Conservation (phyloP, 148 eudicot genomes). For the Fagopyrum esculentum region DNA sequence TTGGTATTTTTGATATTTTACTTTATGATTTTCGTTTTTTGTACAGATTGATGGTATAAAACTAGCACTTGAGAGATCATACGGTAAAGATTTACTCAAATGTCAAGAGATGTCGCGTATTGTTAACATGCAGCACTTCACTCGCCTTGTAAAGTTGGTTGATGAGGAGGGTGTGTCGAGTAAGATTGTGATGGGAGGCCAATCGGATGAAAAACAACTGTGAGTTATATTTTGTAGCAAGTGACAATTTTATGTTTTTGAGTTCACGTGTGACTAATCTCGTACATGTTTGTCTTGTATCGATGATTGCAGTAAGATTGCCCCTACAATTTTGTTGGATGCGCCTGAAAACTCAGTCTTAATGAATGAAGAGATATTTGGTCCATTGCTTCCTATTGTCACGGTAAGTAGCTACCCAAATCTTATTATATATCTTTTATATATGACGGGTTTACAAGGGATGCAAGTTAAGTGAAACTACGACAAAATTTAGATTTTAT, state of each 20-base stretch:
- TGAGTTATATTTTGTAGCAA: slow-evolving; percentile 20
- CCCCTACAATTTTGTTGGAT: slow-evolving; percentile 61
- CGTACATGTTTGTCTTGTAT: not conserved
- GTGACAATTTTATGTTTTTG: not conserved
- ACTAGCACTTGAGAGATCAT: slow-evolving; percentile 33
- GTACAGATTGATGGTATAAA: slow-evolving; percentile 43
- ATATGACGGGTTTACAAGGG: no score
- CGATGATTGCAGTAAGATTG: slow-evolving; percentile 37
- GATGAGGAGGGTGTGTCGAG: slow-evolving; percentile 41
- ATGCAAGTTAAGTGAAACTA: no score
- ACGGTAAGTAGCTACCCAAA: slow-evolving; percentile 21
- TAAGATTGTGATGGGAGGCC: slow-evolving; percentile 55
- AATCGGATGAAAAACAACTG: slow-evolving; percentile 36
- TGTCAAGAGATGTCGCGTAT: slow-evolving; percentile 49
- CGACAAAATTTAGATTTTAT: no score
- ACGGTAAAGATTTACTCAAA: slow-evolving; percentile 40
- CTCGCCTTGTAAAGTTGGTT: slow-evolving; percentile 35
- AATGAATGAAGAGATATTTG: slow-evolving; percentile 72
- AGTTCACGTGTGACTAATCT: not conserved
- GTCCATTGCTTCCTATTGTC: slow-evolving; percentile 63
- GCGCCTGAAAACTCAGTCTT: slow-evolving; percentile 38
- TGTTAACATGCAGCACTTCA: slow-evolving; percentile 40
- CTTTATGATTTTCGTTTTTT: not conserved
- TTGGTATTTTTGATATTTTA: not conserved
- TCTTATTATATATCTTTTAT: not conserved